phyloP scores from a whole-genome alignment of 2,329 filamentous ascomycete genomes.

The Talaromyces sp. region DNA sequence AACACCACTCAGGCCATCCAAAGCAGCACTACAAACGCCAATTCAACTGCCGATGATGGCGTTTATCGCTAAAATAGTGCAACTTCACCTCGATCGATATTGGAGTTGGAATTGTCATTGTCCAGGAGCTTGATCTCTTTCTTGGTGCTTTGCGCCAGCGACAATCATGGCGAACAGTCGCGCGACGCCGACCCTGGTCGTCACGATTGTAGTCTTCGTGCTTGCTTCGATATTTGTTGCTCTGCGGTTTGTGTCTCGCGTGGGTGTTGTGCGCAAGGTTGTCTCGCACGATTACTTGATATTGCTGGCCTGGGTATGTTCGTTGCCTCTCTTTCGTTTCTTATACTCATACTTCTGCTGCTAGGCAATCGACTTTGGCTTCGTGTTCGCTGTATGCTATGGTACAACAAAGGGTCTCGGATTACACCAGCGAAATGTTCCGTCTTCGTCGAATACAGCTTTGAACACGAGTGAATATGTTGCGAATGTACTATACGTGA shows the following conservation, averaged over 20 bases:
- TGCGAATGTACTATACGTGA: conserved; percentile 61
- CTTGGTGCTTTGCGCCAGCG: not conserved
- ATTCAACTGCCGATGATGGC: conserved; percentile 16
- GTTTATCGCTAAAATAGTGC: not conserved
- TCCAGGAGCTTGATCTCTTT: not conserved
- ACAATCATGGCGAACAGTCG: conserved; percentile 32
- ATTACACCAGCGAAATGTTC: conserved; percentile 42
- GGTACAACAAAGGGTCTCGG: conserved; percentile 46
- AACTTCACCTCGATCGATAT: conserved; percentile 2
- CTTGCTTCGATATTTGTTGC: conserved; percentile 73
- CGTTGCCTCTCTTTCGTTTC: conserved; percentile 7
- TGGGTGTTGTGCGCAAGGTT: conserved; percentile 68
- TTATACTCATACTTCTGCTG: not conserved
- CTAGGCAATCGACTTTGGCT: conserved; percentile 47
- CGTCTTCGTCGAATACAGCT: conserved; percentile 27
- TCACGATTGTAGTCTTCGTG: conserved; percentile 53
- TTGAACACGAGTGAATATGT: conserved; percentile 56
- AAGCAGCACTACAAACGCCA: not conserved
- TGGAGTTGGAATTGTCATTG: conserved; percentile 17
- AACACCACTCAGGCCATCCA: not conserved
- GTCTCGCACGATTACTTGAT: conserved; percentile 81
- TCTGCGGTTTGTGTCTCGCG: conserved; percentile 70
- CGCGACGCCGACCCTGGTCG: conserved; percentile 40
- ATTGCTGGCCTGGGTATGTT: conserved; percentile 68
- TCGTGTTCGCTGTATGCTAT: conserved; percentile 48